Percentiles rank a stretch among this genome's conserved stretches.
phyloP scores from a whole-genome alignment of 768 basidiomycete species.

The Termitomyces sp. region DNA sequence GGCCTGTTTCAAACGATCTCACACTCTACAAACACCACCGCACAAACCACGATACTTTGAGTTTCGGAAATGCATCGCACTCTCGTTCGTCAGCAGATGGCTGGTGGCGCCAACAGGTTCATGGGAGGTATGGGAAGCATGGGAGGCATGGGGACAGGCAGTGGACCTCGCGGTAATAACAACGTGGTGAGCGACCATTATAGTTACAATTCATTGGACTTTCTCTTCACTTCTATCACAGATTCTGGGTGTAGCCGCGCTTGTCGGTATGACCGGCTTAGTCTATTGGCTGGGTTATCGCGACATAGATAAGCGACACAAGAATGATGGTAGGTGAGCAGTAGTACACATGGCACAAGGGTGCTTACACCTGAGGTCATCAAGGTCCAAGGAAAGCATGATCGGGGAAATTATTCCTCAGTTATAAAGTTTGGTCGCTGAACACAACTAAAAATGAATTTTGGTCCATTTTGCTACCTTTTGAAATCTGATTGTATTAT shows the following conservation, averaged over 20 bases:
- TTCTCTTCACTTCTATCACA: not conserved
- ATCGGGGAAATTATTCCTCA: slow-evolving; percentile 15
- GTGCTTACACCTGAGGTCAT: slow-evolving; percentile 6
- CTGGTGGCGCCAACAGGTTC: slow-evolving; percentile 13
- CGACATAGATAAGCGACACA: slow-evolving; percentile 19
- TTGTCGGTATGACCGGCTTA: slow-evolving; percentile 13
- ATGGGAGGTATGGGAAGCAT: slow-evolving; percentile 16
- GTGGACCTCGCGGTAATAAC: slow-evolving; percentile 15
- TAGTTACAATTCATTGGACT: not conserved
- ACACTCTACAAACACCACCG: not conserved
- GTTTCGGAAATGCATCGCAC: slow-evolving; percentile 9
- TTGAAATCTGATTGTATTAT: not conserved
- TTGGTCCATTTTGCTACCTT: not conserved
- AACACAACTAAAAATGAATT: not conserved
- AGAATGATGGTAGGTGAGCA: slow-evolving; percentile 16
- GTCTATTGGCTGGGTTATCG: slow-evolving; percentile 18
- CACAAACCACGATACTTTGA: not conserved
- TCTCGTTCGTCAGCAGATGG: slow-evolving; percentile 11
- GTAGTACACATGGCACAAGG: not conserved
- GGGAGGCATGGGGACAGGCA: slow-evolving; percentile 6
- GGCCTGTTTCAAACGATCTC: slow-evolving; percentile 8
- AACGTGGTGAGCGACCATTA: slow-evolving; percentile 9
- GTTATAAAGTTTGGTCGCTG: slow-evolving; percentile 6
- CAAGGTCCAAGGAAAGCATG: slow-evolving; percentile 11
- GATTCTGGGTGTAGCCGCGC: slow-evolving; percentile 13